Percentiles rank a stretch among this genome's conserved stretches.
phyloP scores from a whole-genome alignment of 2,329 filamentous ascomycete species.

The Coleophoma crateriformis region DNA sequence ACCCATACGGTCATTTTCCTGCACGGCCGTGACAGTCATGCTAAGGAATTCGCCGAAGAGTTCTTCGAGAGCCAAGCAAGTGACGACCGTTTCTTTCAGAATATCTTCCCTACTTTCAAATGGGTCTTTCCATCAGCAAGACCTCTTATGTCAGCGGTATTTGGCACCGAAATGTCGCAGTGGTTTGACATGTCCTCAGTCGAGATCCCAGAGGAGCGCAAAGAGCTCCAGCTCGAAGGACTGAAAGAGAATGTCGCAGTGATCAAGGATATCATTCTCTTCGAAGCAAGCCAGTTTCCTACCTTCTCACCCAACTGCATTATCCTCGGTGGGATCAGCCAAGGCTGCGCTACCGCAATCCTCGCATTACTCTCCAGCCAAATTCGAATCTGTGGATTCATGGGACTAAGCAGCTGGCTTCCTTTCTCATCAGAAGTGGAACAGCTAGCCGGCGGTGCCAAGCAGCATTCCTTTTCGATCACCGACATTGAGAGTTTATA shows the following conservation, averaged over 20 bases:
- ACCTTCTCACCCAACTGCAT: conserved; percentile 32
- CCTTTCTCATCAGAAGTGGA: conserved; percentile 19
- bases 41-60: conserved; percentile 32
- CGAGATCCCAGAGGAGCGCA: conserved; percentile 31
- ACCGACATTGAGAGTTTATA: conserved; percentile 9
- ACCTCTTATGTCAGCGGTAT: conserved; percentile 21
- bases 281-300: conserved; percentile 29
- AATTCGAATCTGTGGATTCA: conserved; percentile 25
- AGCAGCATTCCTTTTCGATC: background rate
- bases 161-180: conserved; percentile 28
- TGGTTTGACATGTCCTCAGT: conserved; percentile 48
- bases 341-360: conserved; percentile 36
- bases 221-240: conserved; percentile 36
- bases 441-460: background rate
- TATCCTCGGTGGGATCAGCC: conserved; percentile 40
- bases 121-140: conserved; percentile 16
- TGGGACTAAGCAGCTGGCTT: conserved; percentile 32
- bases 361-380: conserved; percentile 29
- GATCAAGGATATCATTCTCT: conserved; percentile 27
- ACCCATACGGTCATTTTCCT: conserved; percentile 41
- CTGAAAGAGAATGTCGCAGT: conserved; percentile 31
- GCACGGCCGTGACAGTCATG: conserved; percentile 36
- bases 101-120: conserved; percentile 12
- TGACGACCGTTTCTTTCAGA: conserved; percentile 6
- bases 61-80: conserved; percentile 32